A percentile compares a stretch with the other conserved stretches of the same genome.
phyloP scores from a whole-genome alignment of 352 stramenopile genomes.

The Phytophthora palmivora region DNA sequence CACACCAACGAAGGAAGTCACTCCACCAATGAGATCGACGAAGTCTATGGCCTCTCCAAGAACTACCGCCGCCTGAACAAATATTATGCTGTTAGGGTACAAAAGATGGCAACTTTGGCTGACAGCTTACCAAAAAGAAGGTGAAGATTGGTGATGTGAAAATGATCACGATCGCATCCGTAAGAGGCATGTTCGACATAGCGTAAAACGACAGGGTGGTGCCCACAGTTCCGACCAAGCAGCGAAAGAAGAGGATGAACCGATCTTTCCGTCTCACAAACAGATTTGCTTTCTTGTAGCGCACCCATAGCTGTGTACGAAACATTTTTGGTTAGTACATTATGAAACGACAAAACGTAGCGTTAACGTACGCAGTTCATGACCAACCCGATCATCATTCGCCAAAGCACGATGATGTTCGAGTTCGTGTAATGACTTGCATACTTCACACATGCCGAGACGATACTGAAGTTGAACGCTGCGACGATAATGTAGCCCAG shows the following conservation, averaged over 20 bases:
- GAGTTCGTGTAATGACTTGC: constrained; percentile 49
- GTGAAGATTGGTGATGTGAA: constrained; percentile 68
- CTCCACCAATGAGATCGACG: constrained; percentile 43
- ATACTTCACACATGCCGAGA: constrained; percentile 63
- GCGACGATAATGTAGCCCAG: constrained; percentile 53
- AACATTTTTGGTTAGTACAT: background rate
- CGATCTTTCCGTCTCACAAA: constrained; percentile 39
- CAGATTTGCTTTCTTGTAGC: constrained; percentile 43
- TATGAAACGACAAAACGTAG: background rate
- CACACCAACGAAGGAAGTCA: constrained; percentile 59
- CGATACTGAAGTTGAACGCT: constrained; percentile 68
- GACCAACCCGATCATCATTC: constrained; percentile 45
- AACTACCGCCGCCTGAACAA: constrained; percentile 22
- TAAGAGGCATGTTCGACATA: constrained; percentile 71
- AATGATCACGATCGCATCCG: constrained; percentile 70
- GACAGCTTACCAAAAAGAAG: constrained; percentile 52
- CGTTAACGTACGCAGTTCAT: constrained; percentile 53
- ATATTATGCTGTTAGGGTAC: background rate
- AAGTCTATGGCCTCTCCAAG: constrained; percentile 53
- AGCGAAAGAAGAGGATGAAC: constrained; percentile 49
- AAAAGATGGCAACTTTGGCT: background rate
- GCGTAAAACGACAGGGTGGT: constrained; percentile 60
- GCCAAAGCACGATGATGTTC: constrained; percentile 62
- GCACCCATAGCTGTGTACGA: constrained; percentile 38
- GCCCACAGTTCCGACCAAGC: constrained; percentile 50